Conservation (phyloP, 345 rosid genomes). For the Citrus australasica region DNA sequence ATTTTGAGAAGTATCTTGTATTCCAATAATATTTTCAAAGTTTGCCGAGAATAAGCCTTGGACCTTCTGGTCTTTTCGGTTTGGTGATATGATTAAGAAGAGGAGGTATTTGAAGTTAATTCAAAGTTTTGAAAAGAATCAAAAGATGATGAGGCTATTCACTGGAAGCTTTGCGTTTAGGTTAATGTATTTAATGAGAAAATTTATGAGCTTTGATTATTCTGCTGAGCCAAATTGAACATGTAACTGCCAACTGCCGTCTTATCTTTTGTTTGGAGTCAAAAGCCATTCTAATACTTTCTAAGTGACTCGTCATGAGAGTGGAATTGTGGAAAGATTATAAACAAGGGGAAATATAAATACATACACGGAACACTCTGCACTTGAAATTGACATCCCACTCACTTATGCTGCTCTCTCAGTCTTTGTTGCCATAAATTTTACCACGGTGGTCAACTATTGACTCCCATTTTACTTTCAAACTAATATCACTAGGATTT, state of each 20-base stretch:
- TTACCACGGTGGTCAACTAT: too few species aligned
- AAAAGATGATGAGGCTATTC: background rate
- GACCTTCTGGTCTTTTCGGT: background rate
- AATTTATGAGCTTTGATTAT: conserved; percentile 26
- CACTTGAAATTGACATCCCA: background rate
- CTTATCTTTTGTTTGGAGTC: background rate
- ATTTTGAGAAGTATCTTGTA: background rate
- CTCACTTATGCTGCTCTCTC: background rate
- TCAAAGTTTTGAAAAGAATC: background rate
- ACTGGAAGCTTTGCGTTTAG: conserved; percentile 1
- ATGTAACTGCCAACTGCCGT: conserved; percentile 19
- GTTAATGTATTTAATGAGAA: conserved; percentile 20
- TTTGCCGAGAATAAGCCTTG: too few species aligned
- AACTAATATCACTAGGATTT: too few species aligned
- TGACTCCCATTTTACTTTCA: background rate
- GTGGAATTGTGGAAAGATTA: background rate
- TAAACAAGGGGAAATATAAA: background rate
- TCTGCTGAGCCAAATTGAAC: conserved; percentile 22
- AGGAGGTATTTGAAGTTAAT: conserved; percentile 12
- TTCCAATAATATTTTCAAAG: background rate
- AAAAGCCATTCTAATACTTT: background rate
- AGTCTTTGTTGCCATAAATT: background rate
- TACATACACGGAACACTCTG: background rate
- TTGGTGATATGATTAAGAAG: background rate
- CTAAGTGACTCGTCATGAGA: background rate